Conservation (phyloP, 2,329 filamentous ascomycete genomes). For the Daldinia sp. region DNA sequence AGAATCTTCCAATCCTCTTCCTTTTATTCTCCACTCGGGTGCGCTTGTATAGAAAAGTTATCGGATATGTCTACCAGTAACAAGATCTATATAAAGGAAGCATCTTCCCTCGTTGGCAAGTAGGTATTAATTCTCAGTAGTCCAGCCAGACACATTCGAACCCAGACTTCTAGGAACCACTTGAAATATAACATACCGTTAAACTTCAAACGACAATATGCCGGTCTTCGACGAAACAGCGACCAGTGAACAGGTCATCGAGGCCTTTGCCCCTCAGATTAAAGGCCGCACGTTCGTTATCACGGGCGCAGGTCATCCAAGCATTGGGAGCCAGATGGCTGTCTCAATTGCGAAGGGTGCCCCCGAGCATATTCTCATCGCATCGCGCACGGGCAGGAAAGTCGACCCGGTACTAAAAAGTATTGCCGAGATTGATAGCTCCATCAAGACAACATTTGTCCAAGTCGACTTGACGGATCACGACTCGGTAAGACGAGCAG, state of each 20-base stretch:
- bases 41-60: not conserved
- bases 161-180: not conserved
- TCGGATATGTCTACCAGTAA: not conserved
- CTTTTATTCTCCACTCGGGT: too few relatives aligned
- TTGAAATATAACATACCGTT: not conserved
- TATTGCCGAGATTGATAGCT: slow-evolving; percentile 35
- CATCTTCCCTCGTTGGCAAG: not conserved
- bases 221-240: slow-evolving; percentile 33
- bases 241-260: slow-evolving; percentile 40
- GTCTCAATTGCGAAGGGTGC: slow-evolving; percentile 32
- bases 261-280: slow-evolving; percentile 36
- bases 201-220: slow-evolving; percentile 15
- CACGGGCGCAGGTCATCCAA: slow-evolving; percentile 36
- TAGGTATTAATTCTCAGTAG: not conserved
- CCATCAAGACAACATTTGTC: slow-evolving; percentile 38
- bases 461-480: slow-evolving; percentile 40
- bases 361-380: slow-evolving; percentile 40
- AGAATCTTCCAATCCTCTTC: too few relatives aligned
- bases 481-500: slow-evolving; percentile 35
- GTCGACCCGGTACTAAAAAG: slow-evolving; percentile 35
- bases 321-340: slow-evolving; percentile 39
- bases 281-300: slow-evolving; percentile 39
- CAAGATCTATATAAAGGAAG: not conserved
- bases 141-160: not conserved
- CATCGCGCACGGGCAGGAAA: slow-evolving; percentile 36